Evolutionary conservation across 768 basidiomycete species (phyloP), one percentile per base, ranked within the genome.

Genomic region (Mycena venus): DNA sequence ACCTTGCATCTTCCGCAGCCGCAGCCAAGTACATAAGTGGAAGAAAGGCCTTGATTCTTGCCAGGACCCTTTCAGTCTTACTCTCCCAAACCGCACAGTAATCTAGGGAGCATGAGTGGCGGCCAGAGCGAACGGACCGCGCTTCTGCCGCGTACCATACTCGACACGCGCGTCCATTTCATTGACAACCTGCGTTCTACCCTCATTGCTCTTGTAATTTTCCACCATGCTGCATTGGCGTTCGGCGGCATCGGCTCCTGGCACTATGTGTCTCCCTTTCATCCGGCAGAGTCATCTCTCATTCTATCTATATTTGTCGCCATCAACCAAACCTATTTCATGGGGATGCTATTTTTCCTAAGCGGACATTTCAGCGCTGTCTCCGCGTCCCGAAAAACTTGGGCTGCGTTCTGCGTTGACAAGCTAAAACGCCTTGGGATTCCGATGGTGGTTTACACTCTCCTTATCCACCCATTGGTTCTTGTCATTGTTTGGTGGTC

Each of bases 341-440:
- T 77, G 75, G 75, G 72, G 8, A 47, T 59, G 60, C 29, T 77
- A n/a, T 77, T 77, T 42, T 73, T 74, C 29, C 31, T 77, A 1
- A 29, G 65, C 3, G 75, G 68, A 4, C 75, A 77, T 23, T 74
- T n/a, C n/a, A 68, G 32, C 68, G 69, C 1, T 67, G 72, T 1
- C 42, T 71, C 75, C 0, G 72, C 62, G 15, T 44, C 8, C 8
- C 59, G 53, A 19, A 65, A 19, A 70, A 64, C 29, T 21, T 74
- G 69, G 72, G 8, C 9, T 1, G 61, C 59, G 3, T 71, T 77
- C 56, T 62, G 68, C 55, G 15, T 47, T 15, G 72, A 74, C 40
- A 73, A 68, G 58, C 55, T 77, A 25, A 73, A 68, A 17, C 68
- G 75, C 1, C 60, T 77, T 0, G 75, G 72, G n/a, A 68, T 77